These are phyloP conservation scores for Scheffersomyces cryptocercus DNA, from an alignment of 1,139 yeast genomes.

Conservation along the genomic window DNA sequence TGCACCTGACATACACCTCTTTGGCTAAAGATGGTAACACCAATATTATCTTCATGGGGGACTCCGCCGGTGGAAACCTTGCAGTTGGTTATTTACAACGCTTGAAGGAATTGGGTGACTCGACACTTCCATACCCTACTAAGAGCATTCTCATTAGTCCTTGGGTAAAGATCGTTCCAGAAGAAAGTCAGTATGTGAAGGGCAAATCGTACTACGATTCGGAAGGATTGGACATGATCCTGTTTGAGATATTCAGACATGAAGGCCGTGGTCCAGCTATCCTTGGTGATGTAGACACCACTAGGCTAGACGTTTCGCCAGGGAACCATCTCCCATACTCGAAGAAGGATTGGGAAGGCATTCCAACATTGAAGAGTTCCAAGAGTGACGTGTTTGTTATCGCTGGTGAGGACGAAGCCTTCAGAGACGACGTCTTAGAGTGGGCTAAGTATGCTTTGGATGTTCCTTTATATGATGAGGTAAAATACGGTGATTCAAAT, in stretches of 20 bases:
- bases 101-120: constrained; percentile 15
- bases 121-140: constrained; percentile 26
- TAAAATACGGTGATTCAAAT: constrained; percentile 27
- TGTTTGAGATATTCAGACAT: constrained; percentile 7
- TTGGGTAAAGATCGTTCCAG: constrained; percentile 33
- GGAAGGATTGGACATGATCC: constrained; percentile 32
- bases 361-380: constrained; percentile 31
- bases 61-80: constrained; percentile 47
- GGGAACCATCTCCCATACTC: constrained; percentile 16
- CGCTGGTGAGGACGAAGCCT: constrained; percentile 45
- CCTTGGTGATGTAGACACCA: constrained; percentile 15
- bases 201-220: constrained; percentile 41
- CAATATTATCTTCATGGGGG: constrained; percentile 39
- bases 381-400: constrained; percentile 31
- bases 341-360: constrained; percentile 32
- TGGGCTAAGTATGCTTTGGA: constrained; percentile 38
- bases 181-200: constrained; percentile 16
- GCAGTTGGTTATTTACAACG: constrained; percentile 30
- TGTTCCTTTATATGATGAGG: constrained; percentile 21
- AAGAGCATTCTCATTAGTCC: constrained; percentile 39
- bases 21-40: constrained; percentile 30
- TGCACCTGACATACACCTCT: constrained; percentile 29
- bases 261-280: constrained; percentile 7
- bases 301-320: constrained; percentile 19
- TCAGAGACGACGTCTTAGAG: constrained; percentile 42